Percentiles rank a stretch among this genome's conserved stretches.
Evolutionary conservation across 2,329 filamentous ascomycete species (phyloP).

Genomic region (Pochonia chlamydosporia): DNA sequence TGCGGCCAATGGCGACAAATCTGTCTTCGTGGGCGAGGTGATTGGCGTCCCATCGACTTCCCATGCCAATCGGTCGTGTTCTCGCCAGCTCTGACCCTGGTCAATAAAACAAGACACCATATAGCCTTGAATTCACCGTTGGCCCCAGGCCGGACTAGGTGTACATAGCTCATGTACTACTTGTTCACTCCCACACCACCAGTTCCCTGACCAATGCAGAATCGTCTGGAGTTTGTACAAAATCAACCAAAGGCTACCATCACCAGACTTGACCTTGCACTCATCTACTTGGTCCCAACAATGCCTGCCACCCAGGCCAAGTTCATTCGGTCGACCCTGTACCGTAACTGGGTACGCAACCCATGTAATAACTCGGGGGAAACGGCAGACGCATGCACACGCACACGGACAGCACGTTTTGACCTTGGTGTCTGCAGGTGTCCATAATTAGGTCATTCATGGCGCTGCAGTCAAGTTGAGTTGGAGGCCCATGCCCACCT

Average conservation of each 20-base stretch:
- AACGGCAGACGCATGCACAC: neutral
- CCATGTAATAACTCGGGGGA: neutral
- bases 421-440: neutral
- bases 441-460: neutral
- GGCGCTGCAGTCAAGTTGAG: neutral
- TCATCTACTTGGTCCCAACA: neutral
- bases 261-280: neutral
- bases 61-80: slow-evolving; percentile 1
- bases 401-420: neutral
- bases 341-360: neutral
- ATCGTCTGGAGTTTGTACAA: neutral
- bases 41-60: slow-evolving; percentile 1
- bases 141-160: neutral
- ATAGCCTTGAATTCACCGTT: slow-evolving; percentile 4
- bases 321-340: neutral
- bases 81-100: neutral
- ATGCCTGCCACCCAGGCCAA: neutral
- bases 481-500: neutral
- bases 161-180: neutral
- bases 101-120: neutral
- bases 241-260: neutral
- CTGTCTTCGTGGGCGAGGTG: neutral
- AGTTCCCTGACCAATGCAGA: neutral
- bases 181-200: neutral
- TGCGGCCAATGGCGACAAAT: neutral